Evolutionary conservation across 1,139 yeast genomes (phyloP).

Genomic region (Yarrowia galli): DNA sequence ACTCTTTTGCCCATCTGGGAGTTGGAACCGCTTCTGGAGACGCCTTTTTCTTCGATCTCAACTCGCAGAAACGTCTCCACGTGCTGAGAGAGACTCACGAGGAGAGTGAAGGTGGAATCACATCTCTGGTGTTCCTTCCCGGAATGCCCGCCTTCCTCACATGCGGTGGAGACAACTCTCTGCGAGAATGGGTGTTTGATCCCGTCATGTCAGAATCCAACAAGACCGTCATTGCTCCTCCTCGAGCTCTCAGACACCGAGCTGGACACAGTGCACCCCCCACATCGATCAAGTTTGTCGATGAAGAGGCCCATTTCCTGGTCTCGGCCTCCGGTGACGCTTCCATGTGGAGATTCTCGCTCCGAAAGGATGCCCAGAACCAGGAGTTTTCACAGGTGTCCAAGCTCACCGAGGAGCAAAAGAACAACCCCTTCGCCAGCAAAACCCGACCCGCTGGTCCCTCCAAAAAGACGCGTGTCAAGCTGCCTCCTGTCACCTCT

Average conservation of each 20-base stretch:
- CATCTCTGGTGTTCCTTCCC: constrained; percentile 75
- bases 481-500: constrained; percentile 77
- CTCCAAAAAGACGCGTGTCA: constrained; percentile 50
- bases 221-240: constrained; percentile 73
- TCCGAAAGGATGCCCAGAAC: constrained; percentile 95
- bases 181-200: constrained; percentile 93
- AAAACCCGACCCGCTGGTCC: constrained; percentile 69
- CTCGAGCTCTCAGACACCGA: constrained; percentile 88
- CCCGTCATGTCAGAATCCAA: constrained; percentile 69
- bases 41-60: constrained; percentile 82
- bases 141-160: constrained; percentile 95
- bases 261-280: constrained; percentile 99
- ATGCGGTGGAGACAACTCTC: constrained; percentile 88
- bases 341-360: constrained; percentile 88
- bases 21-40: constrained; percentile 85
- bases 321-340: constrained; percentile 88
- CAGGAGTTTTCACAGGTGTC: constrained; percentile 82
- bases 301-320: constrained; percentile 80
- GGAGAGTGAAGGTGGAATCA: constrained; percentile 80
- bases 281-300: constrained; percentile 75
- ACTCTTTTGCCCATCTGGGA: constrained; percentile 84
- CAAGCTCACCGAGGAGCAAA: constrained; percentile 49
- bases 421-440: constrained; percentile 55
- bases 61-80: constrained; percentile 75
- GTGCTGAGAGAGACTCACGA: constrained; percentile 72